Evolutionary conservation across 352 stramenopile genomes (phyloP).

Genomic region (Phytophthora boehmeriae): DNA sequence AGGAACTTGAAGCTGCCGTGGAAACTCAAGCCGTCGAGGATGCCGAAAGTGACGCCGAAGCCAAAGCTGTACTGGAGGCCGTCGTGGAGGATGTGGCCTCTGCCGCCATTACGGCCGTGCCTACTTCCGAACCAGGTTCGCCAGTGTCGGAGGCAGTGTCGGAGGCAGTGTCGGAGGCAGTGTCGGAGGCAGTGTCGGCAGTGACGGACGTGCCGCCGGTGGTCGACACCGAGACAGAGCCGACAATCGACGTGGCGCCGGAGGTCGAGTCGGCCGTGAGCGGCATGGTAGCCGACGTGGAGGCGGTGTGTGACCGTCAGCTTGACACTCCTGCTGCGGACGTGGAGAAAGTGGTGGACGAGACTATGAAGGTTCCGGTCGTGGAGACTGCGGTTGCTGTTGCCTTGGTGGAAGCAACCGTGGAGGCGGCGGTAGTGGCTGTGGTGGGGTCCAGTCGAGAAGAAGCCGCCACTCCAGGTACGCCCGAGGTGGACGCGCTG

Average conservation of each 20-base stretch:
- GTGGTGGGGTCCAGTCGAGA: background rate
- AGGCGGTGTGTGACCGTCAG: no score
- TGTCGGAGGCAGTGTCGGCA: no score
- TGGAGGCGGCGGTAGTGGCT: conserved; percentile 2
- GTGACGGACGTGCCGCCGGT: background rate
- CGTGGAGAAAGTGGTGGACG: background rate
- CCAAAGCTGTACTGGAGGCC: background rate
- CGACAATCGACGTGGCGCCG: background rate
- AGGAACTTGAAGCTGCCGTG: conserved; percentile 3
- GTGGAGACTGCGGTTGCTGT: background rate
- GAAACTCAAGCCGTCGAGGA: background rate
- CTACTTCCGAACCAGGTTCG: no score
- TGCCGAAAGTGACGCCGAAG: background rate
- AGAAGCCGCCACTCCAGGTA: background rate
- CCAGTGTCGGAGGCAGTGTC: no score
- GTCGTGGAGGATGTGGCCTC: background rate
- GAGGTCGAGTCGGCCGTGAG: conserved; percentile 5
- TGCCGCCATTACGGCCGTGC: no score
- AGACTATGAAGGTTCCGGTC: background rate
- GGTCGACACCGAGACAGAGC: background rate
- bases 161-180: no score
- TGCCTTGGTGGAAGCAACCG: background rate
- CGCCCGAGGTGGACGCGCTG: background rate
- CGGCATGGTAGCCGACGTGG: conserved; percentile 3
- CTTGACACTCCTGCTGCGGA: background rate